Evolutionary conservation across 2,329 filamentous ascomycete species (phyloP), one percentile per base, ranked within the genome.

Genomic region (Thielaviopsis cerberus): DNA sequence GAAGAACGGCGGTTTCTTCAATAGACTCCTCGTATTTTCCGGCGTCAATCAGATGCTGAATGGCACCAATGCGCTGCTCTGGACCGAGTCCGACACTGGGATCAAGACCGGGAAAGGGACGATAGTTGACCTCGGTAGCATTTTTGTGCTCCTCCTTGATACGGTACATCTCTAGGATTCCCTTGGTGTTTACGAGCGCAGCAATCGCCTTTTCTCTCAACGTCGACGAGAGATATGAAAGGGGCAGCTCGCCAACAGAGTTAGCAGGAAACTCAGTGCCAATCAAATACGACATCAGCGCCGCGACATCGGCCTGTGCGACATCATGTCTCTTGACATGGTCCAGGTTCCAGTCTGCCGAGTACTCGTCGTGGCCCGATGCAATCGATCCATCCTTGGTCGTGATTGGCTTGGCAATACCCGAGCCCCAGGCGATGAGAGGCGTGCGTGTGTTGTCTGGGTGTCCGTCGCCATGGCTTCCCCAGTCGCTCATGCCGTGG

Each of bases 401-500:
- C 1, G 80, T 71, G 54, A 82, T 73, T 0, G 92, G 92, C 62
- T 79, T 78, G 2, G 89, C 88, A 45, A 97, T 80, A 8, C 92
- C 92, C 57, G 92, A 88, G 11, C 92, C 92, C 92, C 92, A 98
- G 2, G 79, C 83, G 63, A 98, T 87, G 30, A 98, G 74, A 0
- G 92, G 92, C 0, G 92, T 98, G 55, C 92, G 81, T 2, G 92
- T 98, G 66, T 97, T 98, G 69, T 98, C 87, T 0, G 92, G 92
- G 70, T 98, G 90, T 7, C 92, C 92, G 69, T 98, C 92, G 41
- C 94, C 94, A 68, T 98, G 94, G 64, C 90, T 97, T n/a, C 94
- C 92, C 84, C 86, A 96, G 70, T 98, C 92, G 66, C 88, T 97
- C 92, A 98, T 98, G 20, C 92, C 92, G 69, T 98, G 92, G 67